Base-by-base conservation (phyloP, 345 rosid species). In the Eucalyptus marginata region DNA sequence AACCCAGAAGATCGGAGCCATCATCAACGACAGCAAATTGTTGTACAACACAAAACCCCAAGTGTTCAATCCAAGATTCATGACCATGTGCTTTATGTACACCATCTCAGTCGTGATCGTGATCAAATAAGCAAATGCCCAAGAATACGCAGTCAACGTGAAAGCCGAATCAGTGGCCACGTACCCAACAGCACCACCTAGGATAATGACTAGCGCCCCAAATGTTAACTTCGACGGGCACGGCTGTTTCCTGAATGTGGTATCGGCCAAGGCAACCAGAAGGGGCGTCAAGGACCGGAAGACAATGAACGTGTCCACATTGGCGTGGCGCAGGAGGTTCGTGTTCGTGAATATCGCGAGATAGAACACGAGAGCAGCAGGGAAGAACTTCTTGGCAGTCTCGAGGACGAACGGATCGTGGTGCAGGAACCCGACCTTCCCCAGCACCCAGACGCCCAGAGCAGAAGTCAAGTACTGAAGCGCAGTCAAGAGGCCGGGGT, bases 31-130 rank as follows among this genome's bases (percentile, higher is more conserved):
- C 89, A 98, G 90, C 59, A 98, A 92, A 89, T 98, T 97, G 91
- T 98, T 98, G 91, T 98, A 98, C 27, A 96, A 51, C 79, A 98
- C 99, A 88, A 94, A 96, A 49, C 99, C 99, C 99, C 99, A 98
- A 43, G 98, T 97, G 93, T 96, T 98, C 95, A 98, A 93, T 86
- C 98, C 99, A 47, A 98, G 95, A 94, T 92, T 95, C 25, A 98
- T 96, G 16, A 98, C 99, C 94, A 97, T 98, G 91, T 98, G 99
- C 90, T 98, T 98, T 89, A 98, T 97, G 85, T 97, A 98, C 89
- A 98, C 99, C 99, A 98, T 98, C 92, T 98, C 99, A 11, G 98
- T 94, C 4, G 98, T 96, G 81, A 98, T 98, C 5, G 98, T 97
- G 50, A 96, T 95, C 88, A 98, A 89, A 92, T 98, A 98, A 18